Conservation (phyloP, 1,139 yeast species). For the Scheffersomyces insectosa region DNA sequence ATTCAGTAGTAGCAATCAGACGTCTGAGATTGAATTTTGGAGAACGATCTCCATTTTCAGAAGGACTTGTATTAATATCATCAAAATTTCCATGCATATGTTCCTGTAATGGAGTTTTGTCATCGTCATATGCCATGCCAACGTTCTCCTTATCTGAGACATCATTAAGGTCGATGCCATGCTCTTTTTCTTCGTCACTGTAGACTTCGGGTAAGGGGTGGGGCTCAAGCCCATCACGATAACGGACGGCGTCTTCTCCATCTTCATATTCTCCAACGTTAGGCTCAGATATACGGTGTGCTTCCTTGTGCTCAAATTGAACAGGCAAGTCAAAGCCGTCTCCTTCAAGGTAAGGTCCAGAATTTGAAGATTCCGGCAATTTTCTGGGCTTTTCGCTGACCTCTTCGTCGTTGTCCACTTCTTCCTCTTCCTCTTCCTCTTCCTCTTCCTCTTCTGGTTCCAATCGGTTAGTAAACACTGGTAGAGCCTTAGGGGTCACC, state of each 20-base stretch:
- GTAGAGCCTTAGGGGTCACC: neutral
- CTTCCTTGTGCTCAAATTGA: neutral
- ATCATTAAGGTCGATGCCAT: too few relatives aligned
- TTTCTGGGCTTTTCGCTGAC: neutral
- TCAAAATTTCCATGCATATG: slow-evolving; percentile 1
- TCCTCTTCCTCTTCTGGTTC: slow-evolving; percentile 13
- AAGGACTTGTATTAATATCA: neutral
- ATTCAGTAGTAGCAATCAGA: slow-evolving; percentile 14
- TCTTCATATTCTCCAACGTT: too few relatives aligned
- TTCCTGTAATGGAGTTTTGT: slow-evolving; percentile 2
- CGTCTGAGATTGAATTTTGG: slow-evolving; percentile 19
- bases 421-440: slow-evolving; percentile 2
- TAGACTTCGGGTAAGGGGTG: too few relatives aligned
- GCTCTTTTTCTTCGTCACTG: too few relatives aligned
- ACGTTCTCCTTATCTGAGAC: slow-evolving; percentile 3
- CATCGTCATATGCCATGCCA: slow-evolving; percentile 1
- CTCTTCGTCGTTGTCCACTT: neutral
- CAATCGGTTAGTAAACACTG: neutral
- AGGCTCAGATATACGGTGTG: neutral
- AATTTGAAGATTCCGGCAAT: neutral
- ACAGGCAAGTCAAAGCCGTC: too few relatives aligned
- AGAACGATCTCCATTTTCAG: slow-evolving; percentile 6
- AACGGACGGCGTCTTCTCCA: too few relatives aligned
- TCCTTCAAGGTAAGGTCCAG: too few relatives aligned
- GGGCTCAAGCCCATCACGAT: too few relatives aligned